Percentiles rank a stretch among this genome's conserved stretches.
phyloP scores from a whole-genome alignment of 371 early-diverging fungal genomes.

The Coemansia sp. region DNA sequence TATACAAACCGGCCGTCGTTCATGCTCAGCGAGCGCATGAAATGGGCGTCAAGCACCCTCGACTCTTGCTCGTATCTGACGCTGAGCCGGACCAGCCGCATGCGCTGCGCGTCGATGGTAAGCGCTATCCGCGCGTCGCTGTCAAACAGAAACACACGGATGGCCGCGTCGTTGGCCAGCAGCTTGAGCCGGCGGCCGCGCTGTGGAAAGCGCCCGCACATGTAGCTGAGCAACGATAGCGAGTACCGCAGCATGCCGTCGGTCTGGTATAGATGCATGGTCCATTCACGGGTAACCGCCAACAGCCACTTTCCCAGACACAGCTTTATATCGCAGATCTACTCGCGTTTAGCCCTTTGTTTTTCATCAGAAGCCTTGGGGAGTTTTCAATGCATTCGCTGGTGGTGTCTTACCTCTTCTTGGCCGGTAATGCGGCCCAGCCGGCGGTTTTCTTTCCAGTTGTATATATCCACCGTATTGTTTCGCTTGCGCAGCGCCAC shows the following conservation, averaged over 20 bases:
- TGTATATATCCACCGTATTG: neutral
- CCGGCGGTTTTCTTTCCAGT: constrained; percentile 8
- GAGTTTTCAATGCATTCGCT: neutral
- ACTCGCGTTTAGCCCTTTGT: neutral
- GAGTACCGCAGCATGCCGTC: neutral
- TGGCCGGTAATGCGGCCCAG: neutral
- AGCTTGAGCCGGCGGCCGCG: constrained; percentile 1
- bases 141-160: neutral
- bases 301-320: constrained; percentile 9
- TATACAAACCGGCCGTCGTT: neutral
- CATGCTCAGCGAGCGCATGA: neutral
- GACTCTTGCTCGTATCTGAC: no score
- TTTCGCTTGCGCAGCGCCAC: constrained; percentile 9
- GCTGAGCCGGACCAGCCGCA: no score
- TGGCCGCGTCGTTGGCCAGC: neutral
- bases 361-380: neutral
- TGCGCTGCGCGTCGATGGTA: neutral
- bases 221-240: neutral
- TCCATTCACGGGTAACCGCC: constrained; percentile 2
- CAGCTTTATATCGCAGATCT: constrained; percentile 5
- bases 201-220: neutral
- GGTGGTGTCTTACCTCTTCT: neutral
- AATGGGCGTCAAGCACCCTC: constrained; percentile 6
- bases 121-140: neutral
- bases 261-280: neutral